Conservation (phyloP, 2,329 filamentous ascomycete genomes). For the Macrophomina tecta region DNA sequence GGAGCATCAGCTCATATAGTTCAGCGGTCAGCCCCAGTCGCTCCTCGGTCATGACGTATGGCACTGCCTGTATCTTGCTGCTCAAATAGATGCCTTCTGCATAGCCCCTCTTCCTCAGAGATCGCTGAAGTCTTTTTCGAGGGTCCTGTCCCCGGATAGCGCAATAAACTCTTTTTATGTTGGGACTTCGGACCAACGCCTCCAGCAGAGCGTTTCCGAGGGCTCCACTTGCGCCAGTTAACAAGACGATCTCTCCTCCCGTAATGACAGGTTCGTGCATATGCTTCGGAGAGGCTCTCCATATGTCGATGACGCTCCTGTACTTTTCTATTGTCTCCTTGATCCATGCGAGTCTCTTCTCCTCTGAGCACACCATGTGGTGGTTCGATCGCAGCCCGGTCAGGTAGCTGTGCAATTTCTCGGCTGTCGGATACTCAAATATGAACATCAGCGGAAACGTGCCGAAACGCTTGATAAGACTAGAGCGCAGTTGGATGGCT, state of each 20-base stretch:
- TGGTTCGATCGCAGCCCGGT: background rate
- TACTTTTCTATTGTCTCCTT: background rate
- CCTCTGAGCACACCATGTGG: background rate
- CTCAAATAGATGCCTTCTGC: slow-evolving; percentile 32
- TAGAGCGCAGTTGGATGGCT: slow-evolving; percentile 35
- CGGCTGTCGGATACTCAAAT: slow-evolving; percentile 38
- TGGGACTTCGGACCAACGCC: slow-evolving; percentile 17
- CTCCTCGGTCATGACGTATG: slow-evolving; percentile 26
- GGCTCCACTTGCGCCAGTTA: slow-evolving; percentile 29
- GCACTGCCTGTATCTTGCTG: background rate
- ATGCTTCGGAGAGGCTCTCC: background rate
- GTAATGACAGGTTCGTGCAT: background rate
- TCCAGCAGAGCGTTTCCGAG: slow-evolving; percentile 28
- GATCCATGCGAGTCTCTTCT: background rate
- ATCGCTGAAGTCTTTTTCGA: slow-evolving; percentile 34
- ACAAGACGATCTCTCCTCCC: slow-evolving; percentile 20
- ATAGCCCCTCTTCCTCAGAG: slow-evolving; percentile 28
- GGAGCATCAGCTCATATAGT: slow-evolving; percentile 32
- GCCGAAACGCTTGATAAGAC: slow-evolving; percentile 33
- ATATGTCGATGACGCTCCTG: background rate
- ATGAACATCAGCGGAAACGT: slow-evolving; percentile 38
- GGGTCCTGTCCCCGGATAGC: slow-evolving; percentile 29
- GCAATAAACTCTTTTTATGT: slow-evolving; percentile 22
- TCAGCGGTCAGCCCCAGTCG: background rate
- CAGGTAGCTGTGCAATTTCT: slow-evolving; percentile 30